Base-by-base conservation (phyloP, 2,329 filamentous ascomycete species). In the Raffaelea ambrosiae region DNA sequence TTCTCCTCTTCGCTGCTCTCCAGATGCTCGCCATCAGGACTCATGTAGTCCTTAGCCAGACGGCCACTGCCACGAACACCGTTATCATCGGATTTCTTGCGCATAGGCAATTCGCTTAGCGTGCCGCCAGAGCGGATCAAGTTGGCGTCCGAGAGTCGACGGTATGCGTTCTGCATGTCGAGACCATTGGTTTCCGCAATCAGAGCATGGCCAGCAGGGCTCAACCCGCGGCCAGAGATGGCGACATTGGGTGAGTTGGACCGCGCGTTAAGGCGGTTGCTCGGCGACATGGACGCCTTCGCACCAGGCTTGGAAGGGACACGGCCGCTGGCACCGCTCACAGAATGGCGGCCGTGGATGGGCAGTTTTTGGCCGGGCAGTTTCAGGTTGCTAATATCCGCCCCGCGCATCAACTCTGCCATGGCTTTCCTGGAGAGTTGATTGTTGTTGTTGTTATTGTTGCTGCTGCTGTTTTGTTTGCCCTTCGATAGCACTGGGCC, bases 131-230 rank as follows among this genome's bases (percentile, higher is more conserved):
- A 81, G 26, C 73, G 74, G 3, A 79, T 72, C 40, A 90, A 66
- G 44, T 83, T 81, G 11, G 83, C 83, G 59, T 90, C 83, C 1
- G 85, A 88, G 18, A 89, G 67, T 50, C 79, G 76, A 44, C 82
- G 74, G 59, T 89, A 87, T 4, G 84, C 83, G 53, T 72, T 83
- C 50, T 75, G 79, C 63, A 86, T 77, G 59, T 89, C 83, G 45
- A 88, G 67, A 2, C 77, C 62, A 42, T 76, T 73, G 11, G 79
- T 81, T 47, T 80, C 79, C 39, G 79, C 75, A 3, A 85, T 70
- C 40, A 79, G 54, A 22, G 66, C 60, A 38, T 61, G 62, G 40
- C 61, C 55, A 38, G 63, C 57, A 58, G 72, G 55, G 63, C 66
- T 59, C 58, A 74, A 51, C 54, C 62, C 53, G 54, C 68, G 50